A percentile compares a stretch with the other conserved stretches of the same genome.
Conservation (phyloP, 2,329 filamentous ascomycete species). For the Claviceps cyperi region DNA sequence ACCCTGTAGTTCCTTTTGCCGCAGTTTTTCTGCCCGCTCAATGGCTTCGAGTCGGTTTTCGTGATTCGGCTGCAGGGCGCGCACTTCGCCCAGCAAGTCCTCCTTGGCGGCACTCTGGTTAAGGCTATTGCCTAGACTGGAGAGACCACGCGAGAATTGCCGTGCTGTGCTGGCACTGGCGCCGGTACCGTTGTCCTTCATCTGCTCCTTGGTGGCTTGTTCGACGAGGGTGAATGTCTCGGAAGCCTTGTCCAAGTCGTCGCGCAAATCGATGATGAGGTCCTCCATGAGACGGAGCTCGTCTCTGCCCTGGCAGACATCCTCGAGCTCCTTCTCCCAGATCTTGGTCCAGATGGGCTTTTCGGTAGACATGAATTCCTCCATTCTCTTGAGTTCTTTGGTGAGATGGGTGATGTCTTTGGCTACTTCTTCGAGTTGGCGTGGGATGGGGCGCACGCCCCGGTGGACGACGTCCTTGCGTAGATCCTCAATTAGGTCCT, state of each 20-base stretch:
- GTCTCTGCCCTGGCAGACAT: conserved; percentile 90
- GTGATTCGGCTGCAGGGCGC: conserved; percentile 87
- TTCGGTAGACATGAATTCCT: conserved; percentile 80
- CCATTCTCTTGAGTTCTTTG: conserved; percentile 83
- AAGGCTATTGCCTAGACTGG: conserved; percentile 35
- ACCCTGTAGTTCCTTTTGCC: conserved; percentile 75
- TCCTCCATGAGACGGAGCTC: conserved; percentile 95
- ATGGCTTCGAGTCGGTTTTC: conserved; percentile 88
- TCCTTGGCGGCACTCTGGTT: conserved; percentile 80
- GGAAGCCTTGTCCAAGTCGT: conserved; percentile 87
- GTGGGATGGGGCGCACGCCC: conserved; percentile 77
- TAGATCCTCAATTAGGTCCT: conserved; percentile 89
- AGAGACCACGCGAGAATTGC: conserved; percentile 40
- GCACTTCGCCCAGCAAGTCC: conserved; percentile 79
- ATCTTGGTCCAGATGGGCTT: conserved; percentile 98
- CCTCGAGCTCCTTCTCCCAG: conserved; percentile 94
- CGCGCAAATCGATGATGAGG: conserved; percentile 76
- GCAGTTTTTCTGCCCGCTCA: conserved; percentile 83
- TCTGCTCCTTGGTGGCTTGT: conserved; percentile 95
- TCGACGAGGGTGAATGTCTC: conserved; percentile 93
- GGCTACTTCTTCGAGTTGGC: conserved; percentile 76
- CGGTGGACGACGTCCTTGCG: conserved; percentile 92
- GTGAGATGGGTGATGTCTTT: conserved; percentile 74
- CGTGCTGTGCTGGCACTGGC: conserved; percentile 36
- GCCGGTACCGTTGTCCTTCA: conserved; percentile 53